phyloP scores from a whole-genome alignment of 192 early-diverging fungal species.

The Backusella westeae region DNA sequence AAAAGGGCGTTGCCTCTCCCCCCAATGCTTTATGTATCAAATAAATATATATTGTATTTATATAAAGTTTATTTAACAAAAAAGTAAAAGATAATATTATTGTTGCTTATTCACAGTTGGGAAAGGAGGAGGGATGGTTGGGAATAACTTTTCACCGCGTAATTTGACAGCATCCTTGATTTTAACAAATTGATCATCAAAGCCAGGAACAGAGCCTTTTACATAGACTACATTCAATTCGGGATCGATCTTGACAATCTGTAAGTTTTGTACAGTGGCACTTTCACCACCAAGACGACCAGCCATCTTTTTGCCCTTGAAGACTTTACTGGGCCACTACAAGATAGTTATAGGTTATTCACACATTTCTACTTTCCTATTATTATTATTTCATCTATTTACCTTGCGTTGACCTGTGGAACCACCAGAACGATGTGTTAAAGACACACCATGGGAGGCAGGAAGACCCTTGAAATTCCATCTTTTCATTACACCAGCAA shows the following conservation, averaged over 20 bases:
- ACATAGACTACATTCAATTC: conserved; percentile 87
- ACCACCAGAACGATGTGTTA: conserved; percentile 84
- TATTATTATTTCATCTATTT: not conserved
- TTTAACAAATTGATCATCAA: conserved; percentile 80
- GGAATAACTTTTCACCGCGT: conserved; percentile 60
- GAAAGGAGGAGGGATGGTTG: conserved; percentile 63
- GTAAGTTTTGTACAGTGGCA: conserved; percentile 75
- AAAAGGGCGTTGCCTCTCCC: conserved; percentile 26
- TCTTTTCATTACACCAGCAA: conserved; percentile 97
- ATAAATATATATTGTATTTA: conserved; percentile 12
- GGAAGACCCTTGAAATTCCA: conserved; percentile 87
- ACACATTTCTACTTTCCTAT: not conserved
- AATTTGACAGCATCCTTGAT: conserved; percentile 87
- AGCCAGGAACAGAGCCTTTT: conserved; percentile 89
- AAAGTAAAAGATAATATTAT: not conserved
- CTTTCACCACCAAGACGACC: conserved; percentile 91
- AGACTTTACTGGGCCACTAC: conserved; percentile 79
- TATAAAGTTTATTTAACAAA: not conserved
- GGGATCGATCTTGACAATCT: conserved; percentile 85
- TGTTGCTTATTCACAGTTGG: conserved; percentile 55
- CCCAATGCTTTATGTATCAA: conserved; percentile 37
- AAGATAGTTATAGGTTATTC: conserved; percentile 34
- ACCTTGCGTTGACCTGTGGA: conserved; percentile 84
- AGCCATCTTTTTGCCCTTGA: conserved; percentile 98
- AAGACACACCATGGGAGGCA: conserved; percentile 94